phyloP scores from a whole-genome alignment of 2,329 filamentous ascomycete species.

The Raffaelea deltoideospora region DNA sequence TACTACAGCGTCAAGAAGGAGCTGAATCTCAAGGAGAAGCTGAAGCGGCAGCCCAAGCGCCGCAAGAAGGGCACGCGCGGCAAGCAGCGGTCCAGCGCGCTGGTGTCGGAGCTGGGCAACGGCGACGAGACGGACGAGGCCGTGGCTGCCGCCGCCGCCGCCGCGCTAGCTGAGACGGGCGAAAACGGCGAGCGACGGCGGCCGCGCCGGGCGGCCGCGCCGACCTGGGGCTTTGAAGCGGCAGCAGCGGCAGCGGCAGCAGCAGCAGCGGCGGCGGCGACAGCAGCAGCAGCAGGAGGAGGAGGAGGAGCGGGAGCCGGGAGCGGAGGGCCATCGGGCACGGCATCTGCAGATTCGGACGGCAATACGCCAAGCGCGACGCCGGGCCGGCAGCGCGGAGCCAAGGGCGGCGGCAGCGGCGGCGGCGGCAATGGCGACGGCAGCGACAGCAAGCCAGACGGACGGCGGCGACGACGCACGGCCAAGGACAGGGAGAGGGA shows the following conservation, averaged over 20 bases:
- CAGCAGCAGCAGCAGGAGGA: slow-evolving; percentile 23
- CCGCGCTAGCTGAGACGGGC: slow-evolving; percentile 24
- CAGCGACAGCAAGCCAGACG: slow-evolving; percentile 7
- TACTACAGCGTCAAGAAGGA: slow-evolving; percentile 71
- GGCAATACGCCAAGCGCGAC: slow-evolving; percentile 41
- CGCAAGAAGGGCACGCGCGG: slow-evolving; percentile 39
- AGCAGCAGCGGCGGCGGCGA: slow-evolving; percentile 19
- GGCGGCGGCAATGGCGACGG: slow-evolving; percentile 12
- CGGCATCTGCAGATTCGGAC: slow-evolving; percentile 40
- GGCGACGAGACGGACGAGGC: slow-evolving; percentile 40
- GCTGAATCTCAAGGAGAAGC: slow-evolving; percentile 61
- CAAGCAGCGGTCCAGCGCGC: slow-evolving; percentile 46
- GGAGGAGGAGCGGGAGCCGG: too few relatives aligned
- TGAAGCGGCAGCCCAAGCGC: slow-evolving; percentile 47
- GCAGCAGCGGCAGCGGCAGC: slow-evolving; percentile 20
- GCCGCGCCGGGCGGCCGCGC: slow-evolving; percentile 51
- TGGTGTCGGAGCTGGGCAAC: slow-evolving; percentile 51
- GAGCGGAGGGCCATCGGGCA: too few relatives aligned
- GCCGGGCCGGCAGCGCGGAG: slow-evolving; percentile 30
- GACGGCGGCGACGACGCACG: slow-evolving; percentile 22
- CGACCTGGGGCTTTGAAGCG: slow-evolving; percentile 53
- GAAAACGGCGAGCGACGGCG: slow-evolving; percentile 46
- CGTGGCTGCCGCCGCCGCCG: slow-evolving; percentile 12
- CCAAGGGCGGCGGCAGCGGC: slow-evolving; percentile 11
- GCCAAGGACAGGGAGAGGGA: slow-evolving; percentile 19